Conservation (phyloP, 768 basidiomycete genomes). For the Lentinula edodes region DNA sequence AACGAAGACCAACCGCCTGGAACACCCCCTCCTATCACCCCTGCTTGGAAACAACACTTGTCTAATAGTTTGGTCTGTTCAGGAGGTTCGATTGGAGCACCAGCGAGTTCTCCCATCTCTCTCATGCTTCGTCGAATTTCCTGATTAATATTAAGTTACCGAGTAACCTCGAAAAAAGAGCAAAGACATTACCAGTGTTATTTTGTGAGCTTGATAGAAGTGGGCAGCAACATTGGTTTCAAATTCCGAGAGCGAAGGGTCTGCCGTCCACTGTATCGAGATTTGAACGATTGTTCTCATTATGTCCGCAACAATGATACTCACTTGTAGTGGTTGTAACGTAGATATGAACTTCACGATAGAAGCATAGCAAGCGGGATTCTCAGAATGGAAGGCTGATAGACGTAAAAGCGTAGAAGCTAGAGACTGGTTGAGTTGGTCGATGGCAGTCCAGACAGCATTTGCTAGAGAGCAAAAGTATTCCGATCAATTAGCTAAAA, state of each 20-base stretch:
- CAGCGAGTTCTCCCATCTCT: constrained; percentile 70
- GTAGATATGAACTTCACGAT: constrained; percentile 60
- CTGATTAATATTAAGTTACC: constrained; percentile 28
- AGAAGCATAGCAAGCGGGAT: constrained; percentile 46
- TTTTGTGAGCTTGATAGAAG: constrained; percentile 52
- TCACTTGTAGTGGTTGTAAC: constrained; percentile 52
- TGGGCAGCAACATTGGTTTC: constrained; percentile 43
- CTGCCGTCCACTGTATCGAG: constrained; percentile 48
- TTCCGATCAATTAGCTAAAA: not conserved
- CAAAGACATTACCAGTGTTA: constrained; percentile 46
- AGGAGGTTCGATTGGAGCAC: constrained; percentile 85
- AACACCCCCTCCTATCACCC: constrained; percentile 91
- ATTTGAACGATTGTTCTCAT: not conserved
- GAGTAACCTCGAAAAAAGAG: not conserved
- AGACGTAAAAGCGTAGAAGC: constrained; percentile 48
- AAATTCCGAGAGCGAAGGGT: constrained; percentile 41
- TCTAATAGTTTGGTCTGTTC: constrained; percentile 85
- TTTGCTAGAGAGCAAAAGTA: constrained; percentile 36
- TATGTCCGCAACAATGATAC: not conserved
- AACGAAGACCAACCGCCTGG: constrained; percentile 74
- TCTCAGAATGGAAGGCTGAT: constrained; percentile 39
- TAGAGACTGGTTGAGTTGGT: constrained; percentile 56
- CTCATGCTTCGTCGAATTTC: constrained; percentile 76
- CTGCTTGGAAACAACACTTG: constrained; percentile 67
- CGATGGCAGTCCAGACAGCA: constrained; percentile 59